A percentile compares a stretch with the other conserved stretches of the same genome.
Evolutionary conservation across 2,329 filamentous ascomycete species (phyloP).

Genomic region (Monilinia aucupariae): DNA sequence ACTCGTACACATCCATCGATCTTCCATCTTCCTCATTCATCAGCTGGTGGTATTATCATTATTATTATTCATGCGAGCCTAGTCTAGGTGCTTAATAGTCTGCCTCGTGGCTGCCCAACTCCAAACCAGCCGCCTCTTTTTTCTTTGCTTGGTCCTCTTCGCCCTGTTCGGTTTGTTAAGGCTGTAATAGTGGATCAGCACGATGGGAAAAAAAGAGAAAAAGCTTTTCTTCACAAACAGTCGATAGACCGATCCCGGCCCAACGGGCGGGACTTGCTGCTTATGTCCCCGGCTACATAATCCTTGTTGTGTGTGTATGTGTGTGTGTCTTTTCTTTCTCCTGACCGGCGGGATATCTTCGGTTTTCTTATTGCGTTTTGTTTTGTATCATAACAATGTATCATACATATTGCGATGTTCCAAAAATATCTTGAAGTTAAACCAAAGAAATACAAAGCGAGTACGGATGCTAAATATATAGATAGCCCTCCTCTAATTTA

Average conservation of each 20-base stretch:
- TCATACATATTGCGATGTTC: not conserved
- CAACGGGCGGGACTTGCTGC: not conserved
- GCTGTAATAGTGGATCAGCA: not conserved
- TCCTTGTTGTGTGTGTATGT: not conserved
- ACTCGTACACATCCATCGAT: too few relatives aligned
- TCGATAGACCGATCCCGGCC: not conserved
- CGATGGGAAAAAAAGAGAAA: not conserved
- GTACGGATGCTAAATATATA: not conserved
- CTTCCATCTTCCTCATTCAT: too few relatives aligned
- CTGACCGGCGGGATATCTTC: not conserved
- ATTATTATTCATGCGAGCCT: not conserved
- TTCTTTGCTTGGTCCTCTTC: not conserved
- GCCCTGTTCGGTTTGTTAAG: not conserved
- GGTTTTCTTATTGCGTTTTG: too few relatives aligned
- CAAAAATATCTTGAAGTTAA: not conserved
- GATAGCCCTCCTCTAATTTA: too few relatives aligned
- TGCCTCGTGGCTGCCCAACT: not conserved
- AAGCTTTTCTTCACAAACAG: too few relatives aligned
- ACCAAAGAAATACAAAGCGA: not conserved
- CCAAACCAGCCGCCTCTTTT: not conserved
- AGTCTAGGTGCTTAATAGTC: not conserved
- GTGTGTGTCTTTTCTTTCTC: too few relatives aligned
- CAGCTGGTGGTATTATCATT: not conserved
- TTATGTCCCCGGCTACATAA: not conserved
- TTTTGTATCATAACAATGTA: not conserved